phyloP scores from a whole-genome alignment of 371 early-diverging fungal genomes.

The Synchytrium microbalum region DNA sequence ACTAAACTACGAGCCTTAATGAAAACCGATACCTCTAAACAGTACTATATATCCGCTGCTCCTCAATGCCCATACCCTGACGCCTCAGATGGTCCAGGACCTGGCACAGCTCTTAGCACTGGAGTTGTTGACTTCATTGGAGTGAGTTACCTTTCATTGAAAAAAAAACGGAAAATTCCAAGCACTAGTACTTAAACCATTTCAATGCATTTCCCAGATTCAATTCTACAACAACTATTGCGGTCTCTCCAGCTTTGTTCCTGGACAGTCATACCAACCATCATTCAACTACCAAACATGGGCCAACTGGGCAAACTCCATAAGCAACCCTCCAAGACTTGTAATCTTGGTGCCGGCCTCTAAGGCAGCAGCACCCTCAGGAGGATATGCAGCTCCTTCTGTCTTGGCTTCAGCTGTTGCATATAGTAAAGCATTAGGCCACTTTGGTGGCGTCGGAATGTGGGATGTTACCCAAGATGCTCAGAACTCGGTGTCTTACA shows the following conservation, averaged over 20 bases:
- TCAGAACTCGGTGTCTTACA: no score
- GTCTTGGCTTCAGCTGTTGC: neutral
- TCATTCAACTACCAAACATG: neutral
- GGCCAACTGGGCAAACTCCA: neutral
- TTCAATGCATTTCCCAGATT: no score
- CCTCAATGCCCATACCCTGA: slow-evolving; percentile 17
- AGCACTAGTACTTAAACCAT: no score
- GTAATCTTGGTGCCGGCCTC: neutral
- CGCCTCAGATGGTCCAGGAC: slow-evolving; percentile 6
- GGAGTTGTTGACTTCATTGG: neutral
- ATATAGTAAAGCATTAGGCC: neutral
- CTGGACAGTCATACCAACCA: neutral
- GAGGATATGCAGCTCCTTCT: neutral
- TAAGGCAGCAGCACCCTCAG: neutral
- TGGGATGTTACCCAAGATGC: no score
- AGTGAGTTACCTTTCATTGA: no score
- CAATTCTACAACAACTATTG: neutral
- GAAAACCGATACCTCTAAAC: neutral
- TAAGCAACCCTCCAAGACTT: neutral
- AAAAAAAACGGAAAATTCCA: no score
- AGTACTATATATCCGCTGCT: slow-evolving; percentile 8
- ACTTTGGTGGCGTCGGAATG: neutral
- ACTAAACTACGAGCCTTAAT: neutral
- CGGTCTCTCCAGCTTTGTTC: neutral
- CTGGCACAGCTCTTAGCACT: neutral